phyloP scores from a whole-genome alignment of 495 filamentous ascomycete genomes.

The Glonium stellatum region DNA sequence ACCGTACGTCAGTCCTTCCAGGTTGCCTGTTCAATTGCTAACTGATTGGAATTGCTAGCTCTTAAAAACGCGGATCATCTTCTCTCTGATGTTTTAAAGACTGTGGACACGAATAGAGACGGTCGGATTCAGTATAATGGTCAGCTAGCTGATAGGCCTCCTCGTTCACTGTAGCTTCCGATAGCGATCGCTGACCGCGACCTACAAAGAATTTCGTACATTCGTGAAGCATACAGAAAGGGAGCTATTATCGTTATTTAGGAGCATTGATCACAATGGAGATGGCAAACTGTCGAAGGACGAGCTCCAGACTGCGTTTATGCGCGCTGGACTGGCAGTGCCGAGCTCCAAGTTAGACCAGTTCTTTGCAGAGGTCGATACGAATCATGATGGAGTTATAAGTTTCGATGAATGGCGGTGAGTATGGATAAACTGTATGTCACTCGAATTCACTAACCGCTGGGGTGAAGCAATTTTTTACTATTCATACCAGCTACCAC shows the following conservation, averaged over 20 bases:
- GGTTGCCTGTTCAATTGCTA: slow-evolving; percentile 7
- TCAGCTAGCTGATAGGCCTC: slow-evolving; percentile 36
- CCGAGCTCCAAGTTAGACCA: slow-evolving; percentile 67
- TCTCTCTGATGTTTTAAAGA: slow-evolving; percentile 66
- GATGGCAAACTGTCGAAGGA: slow-evolving; percentile 84
- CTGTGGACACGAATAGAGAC: slow-evolving; percentile 80
- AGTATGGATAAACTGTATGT: slow-evolving; percentile 28
- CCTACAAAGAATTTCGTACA: slow-evolving; percentile 64
- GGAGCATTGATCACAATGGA: slow-evolving; percentile 75
- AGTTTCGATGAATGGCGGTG: slow-evolving; percentile 97
- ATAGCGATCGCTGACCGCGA: neutral
- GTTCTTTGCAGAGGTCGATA: slow-evolving; percentile 86
- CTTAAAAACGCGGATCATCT: slow-evolving; percentile 91
- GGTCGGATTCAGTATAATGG: slow-evolving; percentile 85
- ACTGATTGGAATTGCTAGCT: slow-evolving; percentile 47
- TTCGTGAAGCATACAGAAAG: slow-evolving; percentile 84
- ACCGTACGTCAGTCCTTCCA: slow-evolving; percentile 60
- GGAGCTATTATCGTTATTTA: slow-evolving; percentile 73
- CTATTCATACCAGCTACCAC: slow-evolving; percentile 79
- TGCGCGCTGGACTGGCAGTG: slow-evolving; percentile 68
- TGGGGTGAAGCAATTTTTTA: slow-evolving; percentile 72
- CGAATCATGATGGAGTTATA: slow-evolving; percentile 81
- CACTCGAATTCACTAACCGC: slow-evolving; percentile 13
- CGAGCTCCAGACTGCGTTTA: slow-evolving; percentile 73
- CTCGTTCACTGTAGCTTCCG: neutral